These are phyloP conservation scores for Podospora appendiculata DNA, from an alignment of 495 filamentous ascomycete genomes.

Conservation along the genomic window DNA sequence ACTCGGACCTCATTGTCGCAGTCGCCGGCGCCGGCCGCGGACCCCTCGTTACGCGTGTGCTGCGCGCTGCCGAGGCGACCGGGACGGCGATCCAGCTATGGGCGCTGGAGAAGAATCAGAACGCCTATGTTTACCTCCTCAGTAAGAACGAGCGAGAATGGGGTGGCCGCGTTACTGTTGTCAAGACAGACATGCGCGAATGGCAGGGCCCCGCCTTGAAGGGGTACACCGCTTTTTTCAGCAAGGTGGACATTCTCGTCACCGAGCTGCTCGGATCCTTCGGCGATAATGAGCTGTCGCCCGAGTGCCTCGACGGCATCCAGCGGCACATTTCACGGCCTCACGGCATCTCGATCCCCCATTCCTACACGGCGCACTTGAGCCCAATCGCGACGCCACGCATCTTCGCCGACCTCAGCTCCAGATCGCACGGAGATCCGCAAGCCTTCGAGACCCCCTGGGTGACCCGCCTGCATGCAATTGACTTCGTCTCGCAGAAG, in stretches of 20 bases:
- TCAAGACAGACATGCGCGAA: slow-evolving; percentile 93
- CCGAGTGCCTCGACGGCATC: slow-evolving; percentile 57
- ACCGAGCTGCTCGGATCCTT: slow-evolving; percentile 93
- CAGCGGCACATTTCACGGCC: slow-evolving; percentile 67
- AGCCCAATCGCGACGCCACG: slow-evolving; percentile 87
- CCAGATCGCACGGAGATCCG: slow-evolving; percentile 48
- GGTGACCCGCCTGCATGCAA: slow-evolving; percentile 84
- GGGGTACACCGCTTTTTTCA: slow-evolving; percentile 19
- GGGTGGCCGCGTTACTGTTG: slow-evolving; percentile 67
- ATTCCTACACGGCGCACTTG: slow-evolving; percentile 83
- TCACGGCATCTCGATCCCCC: slow-evolving; percentile 87
- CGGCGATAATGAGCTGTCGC: slow-evolving; percentile 82
- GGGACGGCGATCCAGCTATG: slow-evolving; percentile 74
- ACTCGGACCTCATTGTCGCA: slow-evolving; percentile 72
- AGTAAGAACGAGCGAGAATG: slow-evolving; percentile 74
- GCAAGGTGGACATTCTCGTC: slow-evolving; percentile 83
- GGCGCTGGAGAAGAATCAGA: slow-evolving; percentile 97
- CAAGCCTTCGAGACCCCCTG: slow-evolving; percentile 84
- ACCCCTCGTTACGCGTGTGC: slow-evolving; percentile 77
- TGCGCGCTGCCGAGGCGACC: slow-evolving; percentile 68
- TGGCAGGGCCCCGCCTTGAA: slow-evolving; percentile 70
- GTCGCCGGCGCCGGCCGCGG: slow-evolving; percentile 91
- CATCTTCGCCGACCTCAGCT: slow-evolving; percentile 69
- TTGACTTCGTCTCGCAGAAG: slow-evolving; percentile 66
- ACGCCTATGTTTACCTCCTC: slow-evolving; percentile 87